Evolutionary conservation across 345 rosid genomes (phyloP), one percentile per base, ranked within the genome.

Genomic region (Pistacia integerrima): DNA sequence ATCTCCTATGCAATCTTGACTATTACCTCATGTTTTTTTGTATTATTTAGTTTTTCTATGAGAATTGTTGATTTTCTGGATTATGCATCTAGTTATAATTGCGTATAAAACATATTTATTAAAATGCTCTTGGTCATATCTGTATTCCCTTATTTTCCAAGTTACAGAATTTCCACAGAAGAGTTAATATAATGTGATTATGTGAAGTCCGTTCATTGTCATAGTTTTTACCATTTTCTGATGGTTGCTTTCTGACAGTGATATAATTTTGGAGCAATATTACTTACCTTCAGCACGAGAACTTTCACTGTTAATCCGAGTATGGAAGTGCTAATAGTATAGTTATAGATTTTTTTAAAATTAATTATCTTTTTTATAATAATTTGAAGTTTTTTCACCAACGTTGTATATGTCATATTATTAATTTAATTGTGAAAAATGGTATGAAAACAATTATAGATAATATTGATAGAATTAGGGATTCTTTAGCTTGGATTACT

Each of bases 221-320:
- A 13, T 13, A 30, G 30, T 11, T 36, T 30, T 62, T 28, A 28
- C 18, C 18, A 30, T 25, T 62, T 30, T 12, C 8, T 8, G 38
- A 6, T 10, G 3, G 14, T n/a, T 18, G 54, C 14, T n/a, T 69
- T 63, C 48, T 70, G 7, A 63, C 33, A 6, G 28, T 22, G 70
- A 54, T 69, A 18, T 59, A 10, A 57, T 55, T 63, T 3, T 82
- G 84, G 86, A 93, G 93, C 93, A 85, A 85, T 89, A 87, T 77
- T 93, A 93, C 86, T 83, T 88, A 56, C 70, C 94, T 11, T 62
- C 93, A 4, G 96, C n/a, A n/a, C n/a, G n/a, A n/a, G n/a, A n/a
- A n/a, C n/a, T n/a, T n/a, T n/a, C n/a, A n/a, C n/a, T n/a, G n/a
- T n/a, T n/a, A n/a, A n/a, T n/a, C n/a, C n/a, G n/a, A n/a, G n/a